A percentile compares a stretch with the other conserved stretches of the same genome.
phyloP scores from a whole-genome alignment of 116 monocot species.

The Thalassia testudinum region DNA sequence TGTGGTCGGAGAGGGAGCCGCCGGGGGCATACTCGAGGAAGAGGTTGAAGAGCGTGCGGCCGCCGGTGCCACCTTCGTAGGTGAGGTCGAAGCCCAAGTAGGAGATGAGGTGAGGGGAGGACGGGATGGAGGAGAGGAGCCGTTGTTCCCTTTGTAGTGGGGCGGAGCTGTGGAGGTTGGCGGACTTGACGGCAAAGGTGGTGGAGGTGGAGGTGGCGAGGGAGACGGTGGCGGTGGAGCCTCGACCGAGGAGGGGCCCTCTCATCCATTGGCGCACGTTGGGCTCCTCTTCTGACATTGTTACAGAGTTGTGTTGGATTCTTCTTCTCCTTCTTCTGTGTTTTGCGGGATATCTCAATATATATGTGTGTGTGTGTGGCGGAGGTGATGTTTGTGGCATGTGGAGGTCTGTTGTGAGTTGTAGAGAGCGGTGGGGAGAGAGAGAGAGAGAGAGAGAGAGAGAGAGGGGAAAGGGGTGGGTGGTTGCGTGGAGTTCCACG shows the following conservation, averaged over 20 bases:
- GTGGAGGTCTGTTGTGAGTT: too few species aligned
- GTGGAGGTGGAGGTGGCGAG: slow-evolving; percentile 6
- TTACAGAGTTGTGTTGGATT: too few species aligned
- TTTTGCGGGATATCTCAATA: neutral
- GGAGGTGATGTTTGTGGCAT: neutral
- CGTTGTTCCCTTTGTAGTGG: slow-evolving; percentile 16
- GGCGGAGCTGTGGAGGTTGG: slow-evolving; percentile 7
- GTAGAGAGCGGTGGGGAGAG: neutral
- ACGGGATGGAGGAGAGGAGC: slow-evolving; percentile 23
- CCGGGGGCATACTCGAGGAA: slow-evolving; percentile 65
- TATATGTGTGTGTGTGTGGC: slow-evolving; percentile 5
- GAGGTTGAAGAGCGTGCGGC: too few species aligned
- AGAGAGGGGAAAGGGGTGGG: neutral
- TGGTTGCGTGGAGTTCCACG: neutral
- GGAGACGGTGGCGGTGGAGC: too few species aligned
- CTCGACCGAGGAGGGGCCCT: slow-evolving; percentile 25
- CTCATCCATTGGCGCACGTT: slow-evolving; percentile 23
- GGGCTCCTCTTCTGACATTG: slow-evolving; percentile 9
- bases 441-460: neutral
- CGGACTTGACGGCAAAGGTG: slow-evolving; percentile 36
- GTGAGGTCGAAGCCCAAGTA: slow-evolving; percentile 42
- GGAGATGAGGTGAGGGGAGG: too few species aligned
- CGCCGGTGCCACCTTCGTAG: slow-evolving; percentile 18
- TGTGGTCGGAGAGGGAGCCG: slow-evolving; percentile 42
- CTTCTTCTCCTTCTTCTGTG: too few species aligned